phyloP scores from a whole-genome alignment of 2,329 filamentous ascomycete genomes.

The Diaporthe vexans region DNA sequence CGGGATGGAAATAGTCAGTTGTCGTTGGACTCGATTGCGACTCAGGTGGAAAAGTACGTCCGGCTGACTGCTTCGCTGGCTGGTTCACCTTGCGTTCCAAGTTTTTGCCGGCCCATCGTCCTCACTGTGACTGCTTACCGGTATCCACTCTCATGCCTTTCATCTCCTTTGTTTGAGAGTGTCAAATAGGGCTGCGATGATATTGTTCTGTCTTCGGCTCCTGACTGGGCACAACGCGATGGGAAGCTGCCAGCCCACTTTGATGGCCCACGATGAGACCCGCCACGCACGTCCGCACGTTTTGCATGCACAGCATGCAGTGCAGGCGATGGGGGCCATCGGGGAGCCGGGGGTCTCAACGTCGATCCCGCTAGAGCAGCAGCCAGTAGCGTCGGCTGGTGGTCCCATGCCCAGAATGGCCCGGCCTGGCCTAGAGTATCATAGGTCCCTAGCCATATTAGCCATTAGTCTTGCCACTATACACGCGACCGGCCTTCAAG shows the following conservation, averaged over 20 bases:
- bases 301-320: conserved; percentile 2
- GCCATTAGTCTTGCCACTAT: conserved; percentile 9
- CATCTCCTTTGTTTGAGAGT: background rate
- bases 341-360: conserved; percentile 1
- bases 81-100: background rate
- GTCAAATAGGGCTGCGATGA: background rate
- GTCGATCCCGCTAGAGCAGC: conserved; percentile 6
- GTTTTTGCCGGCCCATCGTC: background rate
- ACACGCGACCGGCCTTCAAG: background rate
- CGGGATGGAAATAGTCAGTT: background rate
- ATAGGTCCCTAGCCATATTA: conserved; percentile 8
- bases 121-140: fast-evolving
- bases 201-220: background rate
- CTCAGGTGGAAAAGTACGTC: background rate
- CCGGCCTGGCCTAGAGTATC: background rate
- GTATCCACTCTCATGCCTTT: background rate
- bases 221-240: background rate
- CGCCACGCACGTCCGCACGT: background rate
- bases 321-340: background rate
- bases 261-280: conserved; percentile 8
- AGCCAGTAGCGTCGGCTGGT: background rate
- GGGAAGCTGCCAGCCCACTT: background rate
- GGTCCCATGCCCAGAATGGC: background rate
- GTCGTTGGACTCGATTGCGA: background rate
- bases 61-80: background rate